These are phyloP conservation scores for Pseudogymnoascus sp. DNA, from an alignment of 2,329 filamentous ascomycete species.

Conservation along the genomic window DNA sequence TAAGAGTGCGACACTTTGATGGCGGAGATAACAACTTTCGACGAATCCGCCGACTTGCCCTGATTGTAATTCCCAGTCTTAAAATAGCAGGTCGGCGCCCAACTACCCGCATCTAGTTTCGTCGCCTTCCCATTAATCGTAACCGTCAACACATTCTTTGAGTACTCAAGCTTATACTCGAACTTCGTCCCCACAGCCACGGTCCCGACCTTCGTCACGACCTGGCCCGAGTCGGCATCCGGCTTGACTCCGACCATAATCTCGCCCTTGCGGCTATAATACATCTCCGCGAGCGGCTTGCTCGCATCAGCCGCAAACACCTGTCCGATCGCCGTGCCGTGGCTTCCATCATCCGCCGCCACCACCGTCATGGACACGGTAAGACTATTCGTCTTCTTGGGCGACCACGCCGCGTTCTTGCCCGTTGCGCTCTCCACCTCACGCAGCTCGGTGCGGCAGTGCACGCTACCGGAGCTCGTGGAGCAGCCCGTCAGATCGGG, in stretches of 20 bases:
- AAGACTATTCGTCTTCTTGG: constrained; percentile 1
- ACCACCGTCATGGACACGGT: constrained; percentile 3
- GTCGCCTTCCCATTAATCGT: constrained; percentile 15
- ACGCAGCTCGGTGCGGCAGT: constrained; percentile 6
- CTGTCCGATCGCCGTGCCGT: constrained; percentile 7
- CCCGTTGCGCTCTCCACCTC: not conserved
- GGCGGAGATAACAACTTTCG: not conserved
- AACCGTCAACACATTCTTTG: constrained; percentile 20
- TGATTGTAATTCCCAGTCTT: constrained; percentile 8
- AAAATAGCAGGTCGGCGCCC: constrained; percentile 5
- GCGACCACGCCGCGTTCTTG: constrained; percentile 6
- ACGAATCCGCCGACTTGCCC: constrained; percentile 8
- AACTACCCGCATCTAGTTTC: constrained; percentile 10
- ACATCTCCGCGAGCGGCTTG: constrained; percentile 27
- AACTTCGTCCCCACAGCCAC: constrained; percentile 24
- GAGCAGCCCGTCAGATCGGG: not conserved
- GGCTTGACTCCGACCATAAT: constrained; percentile 25
- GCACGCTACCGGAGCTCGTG: not conserved
- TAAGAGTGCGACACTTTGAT: constrained; percentile 8
- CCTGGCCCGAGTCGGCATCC: constrained; percentile 21
- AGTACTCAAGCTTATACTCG: constrained; percentile 26
- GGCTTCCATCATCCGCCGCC: constrained; percentile 1
- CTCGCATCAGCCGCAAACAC: constrained; percentile 15
- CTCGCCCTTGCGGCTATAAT: constrained; percentile 22
- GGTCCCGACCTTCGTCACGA: constrained; percentile 22